These are phyloP conservation scores for Auriscalpium vulgare DNA, from an alignment of 768 basidiomycete genomes.

Conservation along the genomic window DNA sequence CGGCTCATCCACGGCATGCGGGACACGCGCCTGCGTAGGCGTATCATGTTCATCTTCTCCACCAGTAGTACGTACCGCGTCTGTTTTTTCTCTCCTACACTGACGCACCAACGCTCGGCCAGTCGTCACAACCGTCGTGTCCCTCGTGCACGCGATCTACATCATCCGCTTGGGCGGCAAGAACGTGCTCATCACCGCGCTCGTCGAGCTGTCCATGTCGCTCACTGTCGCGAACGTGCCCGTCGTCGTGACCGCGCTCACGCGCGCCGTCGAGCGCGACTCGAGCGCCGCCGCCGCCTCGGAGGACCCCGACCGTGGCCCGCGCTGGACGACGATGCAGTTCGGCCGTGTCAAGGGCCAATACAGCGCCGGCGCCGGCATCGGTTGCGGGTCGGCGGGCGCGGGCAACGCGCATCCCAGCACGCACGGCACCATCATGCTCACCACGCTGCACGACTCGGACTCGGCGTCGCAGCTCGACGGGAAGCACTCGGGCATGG, in stretches of 20 bases:
- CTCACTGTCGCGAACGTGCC: conserved; percentile 7
- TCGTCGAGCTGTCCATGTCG: conserved; percentile 21
- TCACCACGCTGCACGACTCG: too few relatives aligned
- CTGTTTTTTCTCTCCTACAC: background rate
- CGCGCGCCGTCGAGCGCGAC: background rate
- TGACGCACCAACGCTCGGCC: background rate
- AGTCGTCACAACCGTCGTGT: conserved; percentile 21
- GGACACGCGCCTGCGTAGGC: conserved; percentile 29
- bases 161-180: conserved; percentile 20
- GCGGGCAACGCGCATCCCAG: too few relatives aligned
- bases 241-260: conserved; percentile 11
- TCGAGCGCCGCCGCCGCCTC: background rate
- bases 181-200: conserved; percentile 23
- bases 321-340: conserved; percentile 13
- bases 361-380: too few relatives aligned
- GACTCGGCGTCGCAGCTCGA: too few relatives aligned
- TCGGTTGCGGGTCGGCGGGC: too few relatives aligned
- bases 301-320: conserved; percentile 8
- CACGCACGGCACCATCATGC: too few relatives aligned
- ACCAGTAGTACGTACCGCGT: conserved; percentile 33
- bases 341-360: background rate
- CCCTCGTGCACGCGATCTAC: conserved; percentile 22
- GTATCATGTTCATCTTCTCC: conserved; percentile 44
- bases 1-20: conserved; percentile 35
- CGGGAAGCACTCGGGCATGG: too few relatives aligned